These are phyloP conservation scores for Bruguiera sexangula DNA, from an alignment of 345 rosid genomes.

Conservation along the genomic window DNA sequence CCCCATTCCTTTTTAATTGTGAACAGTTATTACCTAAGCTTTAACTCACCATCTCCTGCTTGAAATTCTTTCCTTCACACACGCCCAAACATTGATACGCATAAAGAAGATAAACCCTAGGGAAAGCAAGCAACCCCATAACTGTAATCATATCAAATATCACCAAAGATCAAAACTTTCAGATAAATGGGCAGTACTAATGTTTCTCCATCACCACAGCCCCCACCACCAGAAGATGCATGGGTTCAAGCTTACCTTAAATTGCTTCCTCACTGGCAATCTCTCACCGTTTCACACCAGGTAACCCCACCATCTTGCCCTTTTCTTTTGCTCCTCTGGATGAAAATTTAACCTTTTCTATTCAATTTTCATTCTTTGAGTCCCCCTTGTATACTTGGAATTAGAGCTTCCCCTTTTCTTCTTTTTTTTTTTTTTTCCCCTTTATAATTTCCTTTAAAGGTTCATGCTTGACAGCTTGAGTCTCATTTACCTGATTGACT, in stretches of 20 bases:
- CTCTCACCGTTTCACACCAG: slow-evolving; percentile 47
- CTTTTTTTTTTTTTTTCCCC: neutral
- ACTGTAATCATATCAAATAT: neutral
- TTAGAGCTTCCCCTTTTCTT: neutral
- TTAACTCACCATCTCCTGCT: no score
- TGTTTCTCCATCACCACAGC: slow-evolving; percentile 19
- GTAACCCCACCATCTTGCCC: slow-evolving; percentile 20
- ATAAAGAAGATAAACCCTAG: neutral
- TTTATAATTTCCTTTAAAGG: neutral
- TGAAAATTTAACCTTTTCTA: neutral
- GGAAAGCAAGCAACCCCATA: neutral
- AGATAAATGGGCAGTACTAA: slow-evolving; percentile 23
- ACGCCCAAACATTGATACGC: no score
- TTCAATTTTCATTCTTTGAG: neutral
- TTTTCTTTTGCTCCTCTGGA: neutral
- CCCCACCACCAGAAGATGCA: slow-evolving; percentile 52
- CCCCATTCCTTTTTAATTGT: no score
- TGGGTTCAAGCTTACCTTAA: slow-evolving; percentile 52
- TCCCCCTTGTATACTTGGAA: neutral
- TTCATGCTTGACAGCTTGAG: no score
- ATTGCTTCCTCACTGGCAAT: slow-evolving; percentile 56
- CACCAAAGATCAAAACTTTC: neutral
- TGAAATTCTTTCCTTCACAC: no score
- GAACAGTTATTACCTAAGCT: no score
- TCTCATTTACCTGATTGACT: neutral